phyloP scores from a whole-genome alignment of 2,329 filamentous ascomycete genomes.

The Pseudohalonectria lignicola region DNA sequence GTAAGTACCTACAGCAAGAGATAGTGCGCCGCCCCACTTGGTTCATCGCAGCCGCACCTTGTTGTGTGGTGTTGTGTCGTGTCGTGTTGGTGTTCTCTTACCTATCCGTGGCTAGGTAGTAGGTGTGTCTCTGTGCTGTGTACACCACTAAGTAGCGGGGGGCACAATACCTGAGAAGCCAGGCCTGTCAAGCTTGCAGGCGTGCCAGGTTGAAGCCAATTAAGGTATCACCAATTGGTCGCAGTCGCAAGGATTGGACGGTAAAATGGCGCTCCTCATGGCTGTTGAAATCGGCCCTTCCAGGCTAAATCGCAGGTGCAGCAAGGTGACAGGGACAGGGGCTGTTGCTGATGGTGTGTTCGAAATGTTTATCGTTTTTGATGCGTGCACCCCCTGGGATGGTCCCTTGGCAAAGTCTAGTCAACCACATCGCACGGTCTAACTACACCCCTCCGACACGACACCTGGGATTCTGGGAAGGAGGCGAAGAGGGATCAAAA shows the following conservation, averaged over 20 bases:
- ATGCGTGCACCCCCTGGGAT: not conserved
- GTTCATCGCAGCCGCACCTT: no score
- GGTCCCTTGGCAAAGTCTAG: no score
- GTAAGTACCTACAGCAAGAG: no score
- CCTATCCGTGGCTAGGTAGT: no score
- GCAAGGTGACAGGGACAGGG: not conserved
- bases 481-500: not conserved
- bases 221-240: not conserved
- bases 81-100: slow-evolving; percentile 4
- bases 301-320: slow-evolving; percentile 28
- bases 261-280: slow-evolving; percentile 18
- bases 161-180: no score
- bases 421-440: no score
- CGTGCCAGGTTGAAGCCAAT: not conserved
- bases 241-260: not conserved
- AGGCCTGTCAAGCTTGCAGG: not conserved
- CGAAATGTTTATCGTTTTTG: not conserved
- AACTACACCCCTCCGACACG: no score
- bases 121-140: no score
- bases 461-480: no score
- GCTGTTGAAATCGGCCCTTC: slow-evolving; percentile 25
- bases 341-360: not conserved
- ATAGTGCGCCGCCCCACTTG: no score
- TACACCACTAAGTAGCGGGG: no score
- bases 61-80: not conserved